phyloP scores from a whole-genome alignment of 139 green algal genomes.

The Micromonas commoda region DNA sequence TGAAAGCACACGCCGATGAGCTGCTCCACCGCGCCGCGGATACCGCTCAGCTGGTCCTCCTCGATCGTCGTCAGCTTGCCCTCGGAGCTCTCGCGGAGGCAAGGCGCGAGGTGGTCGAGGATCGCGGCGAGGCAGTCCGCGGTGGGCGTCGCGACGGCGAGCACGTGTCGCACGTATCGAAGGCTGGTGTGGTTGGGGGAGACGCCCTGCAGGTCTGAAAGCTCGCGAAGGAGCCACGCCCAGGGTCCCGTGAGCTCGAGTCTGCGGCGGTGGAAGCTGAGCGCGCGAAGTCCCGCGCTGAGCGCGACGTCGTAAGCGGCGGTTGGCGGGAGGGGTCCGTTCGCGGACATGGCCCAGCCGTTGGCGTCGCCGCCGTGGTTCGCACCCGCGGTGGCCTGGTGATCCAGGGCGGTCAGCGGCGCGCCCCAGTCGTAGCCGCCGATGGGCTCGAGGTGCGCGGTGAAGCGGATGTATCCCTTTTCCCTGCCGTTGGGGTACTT shows the following conservation, averaged over 20 bases:
- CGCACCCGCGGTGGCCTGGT: not conserved
- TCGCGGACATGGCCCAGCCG: not conserved
- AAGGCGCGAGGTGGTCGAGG: not conserved
- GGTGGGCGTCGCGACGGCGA: slow-evolving; percentile 19
- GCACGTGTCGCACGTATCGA: slow-evolving; percentile 12
- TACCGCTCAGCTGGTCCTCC: not conserved
- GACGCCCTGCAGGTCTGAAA: not conserved
- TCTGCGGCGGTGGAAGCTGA: not conserved
- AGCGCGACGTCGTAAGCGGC: slow-evolving; percentile 10
- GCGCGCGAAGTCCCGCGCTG: not conserved
- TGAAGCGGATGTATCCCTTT: not conserved
- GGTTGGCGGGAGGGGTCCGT: not conserved
- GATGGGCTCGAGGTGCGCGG: not conserved
- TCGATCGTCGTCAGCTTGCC: not conserved
- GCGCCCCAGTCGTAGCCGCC: not conserved
- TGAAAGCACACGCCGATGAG: slow-evolving; percentile 23
- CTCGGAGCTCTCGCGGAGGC: not conserved
- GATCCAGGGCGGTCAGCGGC: not conserved
- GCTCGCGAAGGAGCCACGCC: slow-evolving; percentile 1
- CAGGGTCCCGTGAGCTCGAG: not conserved
- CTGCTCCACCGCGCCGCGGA: not conserved
- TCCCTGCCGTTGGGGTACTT: not conserved
- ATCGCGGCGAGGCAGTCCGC: slow-evolving; percentile 15
- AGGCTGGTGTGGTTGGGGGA: not conserved
- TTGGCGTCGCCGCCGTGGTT: not conserved